A percentile compares a stretch with the other conserved stretches of the same genome.
Evolutionary conservation across 2,329 filamentous ascomycete genomes (phyloP).

Genomic region (Pseudocercospora eumusae): DNA sequence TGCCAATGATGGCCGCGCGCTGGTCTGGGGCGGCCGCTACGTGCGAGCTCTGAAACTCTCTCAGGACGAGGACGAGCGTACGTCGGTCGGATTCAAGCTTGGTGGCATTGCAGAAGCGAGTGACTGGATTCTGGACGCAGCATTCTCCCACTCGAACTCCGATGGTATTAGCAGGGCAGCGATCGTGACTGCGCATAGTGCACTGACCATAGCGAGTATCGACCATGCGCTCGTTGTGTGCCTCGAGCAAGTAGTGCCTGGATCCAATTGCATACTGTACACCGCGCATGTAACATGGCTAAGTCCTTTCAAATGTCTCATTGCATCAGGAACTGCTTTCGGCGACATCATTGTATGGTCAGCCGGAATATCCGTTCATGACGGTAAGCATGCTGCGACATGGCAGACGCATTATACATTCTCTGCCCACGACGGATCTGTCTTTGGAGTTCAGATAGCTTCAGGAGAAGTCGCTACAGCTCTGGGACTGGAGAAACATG

Average conservation of each 20-base stretch:
- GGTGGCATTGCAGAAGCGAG: constrained; percentile 53
- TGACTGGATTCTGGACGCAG: constrained; percentile 78
- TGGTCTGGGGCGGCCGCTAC: constrained; percentile 68
- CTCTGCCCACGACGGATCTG: constrained; percentile 80
- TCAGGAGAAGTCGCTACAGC: constrained; percentile 44
- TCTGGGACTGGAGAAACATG: constrained; percentile 47
- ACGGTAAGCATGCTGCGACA: constrained; percentile 25
- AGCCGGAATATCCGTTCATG: constrained; percentile 47
- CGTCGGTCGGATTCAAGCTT: constrained; percentile 36
- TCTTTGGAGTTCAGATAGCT: constrained; percentile 87
- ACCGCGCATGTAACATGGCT: constrained; percentile 73
- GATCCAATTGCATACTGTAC: constrained; percentile 82
- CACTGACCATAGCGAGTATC: constrained; percentile 54
- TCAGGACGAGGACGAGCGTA: neutral
- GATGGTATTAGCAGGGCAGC: constrained; percentile 47
- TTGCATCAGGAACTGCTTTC: constrained; percentile 90
- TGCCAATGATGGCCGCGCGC: constrained; percentile 39
- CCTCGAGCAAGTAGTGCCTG: constrained; percentile 51
- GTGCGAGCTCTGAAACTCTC: constrained; percentile 14
- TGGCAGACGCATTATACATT: constrained; percentile 58
- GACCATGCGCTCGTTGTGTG: neutral
- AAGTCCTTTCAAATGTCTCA: constrained; percentile 60
- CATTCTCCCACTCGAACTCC: constrained; percentile 46
- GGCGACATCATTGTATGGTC: constrained; percentile 93
- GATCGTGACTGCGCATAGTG: constrained; percentile 85